Conservation (phyloP, 495 filamentous ascomycete species). For the Polyplosphaeria fusca region DNA sequence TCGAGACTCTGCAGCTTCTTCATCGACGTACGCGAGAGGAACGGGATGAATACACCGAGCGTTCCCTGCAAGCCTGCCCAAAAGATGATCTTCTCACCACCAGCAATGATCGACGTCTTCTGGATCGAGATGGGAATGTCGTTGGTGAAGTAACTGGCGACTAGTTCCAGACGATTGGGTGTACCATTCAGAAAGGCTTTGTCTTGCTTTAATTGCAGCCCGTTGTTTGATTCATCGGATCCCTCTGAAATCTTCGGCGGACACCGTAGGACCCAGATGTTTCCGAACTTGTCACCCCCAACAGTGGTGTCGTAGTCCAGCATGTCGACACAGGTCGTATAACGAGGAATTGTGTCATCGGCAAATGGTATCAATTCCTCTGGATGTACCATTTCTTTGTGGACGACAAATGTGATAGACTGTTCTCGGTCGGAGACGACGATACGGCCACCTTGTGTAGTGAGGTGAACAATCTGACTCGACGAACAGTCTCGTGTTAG, state of each 20-base stretch:
- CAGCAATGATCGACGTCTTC: slow-evolving; percentile 85
- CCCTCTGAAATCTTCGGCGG: slow-evolving; percentile 83
- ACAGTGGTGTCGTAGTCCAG: slow-evolving; percentile 96
- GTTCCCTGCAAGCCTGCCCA: slow-evolving; percentile 96
- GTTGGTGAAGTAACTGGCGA: slow-evolving; percentile 84
- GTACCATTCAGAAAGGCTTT: slow-evolving; percentile 84
- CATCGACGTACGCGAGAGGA: slow-evolving; percentile 84
- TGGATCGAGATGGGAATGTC: slow-evolving; percentile 89
- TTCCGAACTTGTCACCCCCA: slow-evolving; percentile 96
- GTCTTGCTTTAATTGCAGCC: slow-evolving; percentile 84
- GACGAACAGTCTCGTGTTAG: slow-evolving; percentile 70
- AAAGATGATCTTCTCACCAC: slow-evolving; percentile 84
- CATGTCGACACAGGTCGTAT: slow-evolving; percentile 85
- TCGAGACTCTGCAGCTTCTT: slow-evolving; percentile 97
- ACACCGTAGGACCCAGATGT: slow-evolving; percentile 87
- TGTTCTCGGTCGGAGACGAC: slow-evolving; percentile 89
- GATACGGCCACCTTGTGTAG: slow-evolving; percentile 89
- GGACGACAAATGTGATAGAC: slow-evolving; percentile 85
- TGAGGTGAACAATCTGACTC: slow-evolving; percentile 78
- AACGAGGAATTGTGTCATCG: slow-evolving; percentile 83
- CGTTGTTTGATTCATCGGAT: slow-evolving; percentile 87
- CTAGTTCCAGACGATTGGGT: slow-evolving; percentile 75
- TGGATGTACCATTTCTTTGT: slow-evolving; percentile 71
- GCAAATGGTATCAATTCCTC: slow-evolving; percentile 89
- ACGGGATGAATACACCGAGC: slow-evolving; percentile 86